Base-by-base conservation (phyloP, 768 basidiomycete genomes). In the Lactarius evosmus region DNA sequence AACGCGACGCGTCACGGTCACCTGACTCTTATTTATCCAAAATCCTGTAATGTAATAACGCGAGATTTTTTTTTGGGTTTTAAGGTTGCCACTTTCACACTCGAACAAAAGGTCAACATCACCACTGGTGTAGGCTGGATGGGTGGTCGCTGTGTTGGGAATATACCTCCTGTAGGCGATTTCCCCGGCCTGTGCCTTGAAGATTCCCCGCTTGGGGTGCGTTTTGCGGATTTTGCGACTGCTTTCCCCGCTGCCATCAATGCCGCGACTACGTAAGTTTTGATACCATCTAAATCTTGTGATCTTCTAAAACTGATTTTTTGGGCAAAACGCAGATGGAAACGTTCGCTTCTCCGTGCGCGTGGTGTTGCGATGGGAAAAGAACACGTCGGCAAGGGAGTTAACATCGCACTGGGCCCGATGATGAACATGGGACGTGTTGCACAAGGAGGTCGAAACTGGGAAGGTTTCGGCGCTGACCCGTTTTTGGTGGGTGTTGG, bases 381-480 rank as follows among this genome's bases (percentile, higher is more conserved):
- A 60, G 95, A 98, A 73, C 88, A 91, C 75, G 80, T 80, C 61
- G 85, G 84, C 30, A 94, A 95, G 72, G 95, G 95, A 27, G 86
- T 91, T 52, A 84, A 97, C 69, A 77, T 95, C 55, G 88, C 86
- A 11, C 80, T 95, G 3, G 79, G 82, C 32, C 83, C 92, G 0
- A 91, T 91, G 88, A 94, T 92, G 85, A 94, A 95, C 72, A 83
- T 95, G 78, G 90, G 88, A 3, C 84, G 91, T 19, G 75, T 87
- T 22, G 86, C 89, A 3, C 79, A 83, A 67, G 92, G 89, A 7
- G 95, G 95, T 19, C 80, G 95, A 32, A 93, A 95, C 74, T 96
- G 93, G 91, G 95, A 96, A 79, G 93, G 92, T n/a, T 95, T 94
- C 62, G 93, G 94, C 33, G 92, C 83, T 11, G 95, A 97, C 73